Base-by-base conservation (phyloP, 2,329 filamentous ascomycete genomes). In the Nigrograna mackinnonii region DNA sequence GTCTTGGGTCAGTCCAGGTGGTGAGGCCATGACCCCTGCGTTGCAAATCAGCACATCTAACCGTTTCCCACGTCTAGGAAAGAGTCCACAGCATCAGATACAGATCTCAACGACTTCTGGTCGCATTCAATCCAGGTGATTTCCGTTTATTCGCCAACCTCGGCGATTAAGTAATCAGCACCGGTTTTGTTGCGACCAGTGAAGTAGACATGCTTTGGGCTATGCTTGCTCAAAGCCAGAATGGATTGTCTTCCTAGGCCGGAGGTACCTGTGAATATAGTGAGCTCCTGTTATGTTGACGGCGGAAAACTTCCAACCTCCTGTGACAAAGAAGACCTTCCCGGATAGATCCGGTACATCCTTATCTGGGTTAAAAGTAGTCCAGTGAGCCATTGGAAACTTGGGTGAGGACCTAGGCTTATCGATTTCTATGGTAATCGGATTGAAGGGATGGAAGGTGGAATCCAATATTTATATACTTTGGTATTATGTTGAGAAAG, bases 231-330 rank as follows among this genome's bases (percentile, higher is more conserved):
- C 9, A 74, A 58, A 9, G 62, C 55, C 21, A 60, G 50, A 14
- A 73, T 58, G 12, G 65, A 60, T 47, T 69, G 60, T 35, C 60
- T 64, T 22, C 73, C 72, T 4, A 75, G 54, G 3, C 73, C 73
- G 6, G 56, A 52, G 36, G 68, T 75, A 32, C 45, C 47, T 45
- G 9, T 14, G 24, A 12, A n/a, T n/a, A n/a, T 11, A 16, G 20
- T 17, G 22, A 33, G 26, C n/a, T 32, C 22, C 32, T 4, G 33
- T 35, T 5, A 14, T 17, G 9, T 17, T 12, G 14, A 7, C 5
- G 17, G 17, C 5, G 13, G 19, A 31, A 21, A 22, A 7, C n/a
- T 37, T 37, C 5, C 5, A 22, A 46, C 49, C 47, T 26, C 49
- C 49, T 9, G 49, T 52, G 17, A 50, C 35, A 24, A 52, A 32